Base-by-base conservation (phyloP, 2,329 filamentous ascomycete genomes). In the Triangularia setosa region DNA sequence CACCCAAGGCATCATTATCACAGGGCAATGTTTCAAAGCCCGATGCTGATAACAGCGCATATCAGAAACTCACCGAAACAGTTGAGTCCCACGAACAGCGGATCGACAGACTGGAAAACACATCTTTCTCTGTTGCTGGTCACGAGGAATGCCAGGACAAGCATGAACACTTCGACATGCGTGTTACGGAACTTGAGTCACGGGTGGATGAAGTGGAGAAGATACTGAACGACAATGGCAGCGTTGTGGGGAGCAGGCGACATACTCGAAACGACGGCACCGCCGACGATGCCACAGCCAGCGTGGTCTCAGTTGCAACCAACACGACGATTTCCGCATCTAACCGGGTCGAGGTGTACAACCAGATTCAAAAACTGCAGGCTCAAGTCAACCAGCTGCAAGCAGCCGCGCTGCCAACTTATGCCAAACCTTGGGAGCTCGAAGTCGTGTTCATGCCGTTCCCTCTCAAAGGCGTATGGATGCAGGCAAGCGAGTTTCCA, bases 361-460 rank as follows among this genome's bases (percentile, higher is more conserved):
- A 73, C 58, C 81, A 86, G 67, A 76, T 87, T 1, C 79, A 84
- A 67, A 73, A 74, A 6, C 73, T 87, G 0, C 80, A 82, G 67
- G 78, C 80, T 2, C 81, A 84, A 66, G 76, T 87, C 58, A 75
- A 79, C 28, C 79, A 84, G 53, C 79, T 91, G 9, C 87, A 90
- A 73, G 72, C 74, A 12, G 81, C 82, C 5, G 78, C 83, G 9
- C 75, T 87, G 28, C 90, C 90, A n/a, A 87, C 89, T 0, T 79
- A 80, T 27, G 76, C 77, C 52, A 81, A 84, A 48, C 89, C 90
- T 0, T 93, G 90, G 89, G 85, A 90, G 68, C 79, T 94, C 1
- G 90, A 93, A 72, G 88, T 93, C 4, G 86, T 93, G 1, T 86
- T 93, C 64, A 74, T 93, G 7, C 91, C 91, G 1, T 94, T 91